Evolutionary conservation across 2,329 filamentous ascomycete genomes (phyloP).

Genomic region (Trichoderma sp.): DNA sequence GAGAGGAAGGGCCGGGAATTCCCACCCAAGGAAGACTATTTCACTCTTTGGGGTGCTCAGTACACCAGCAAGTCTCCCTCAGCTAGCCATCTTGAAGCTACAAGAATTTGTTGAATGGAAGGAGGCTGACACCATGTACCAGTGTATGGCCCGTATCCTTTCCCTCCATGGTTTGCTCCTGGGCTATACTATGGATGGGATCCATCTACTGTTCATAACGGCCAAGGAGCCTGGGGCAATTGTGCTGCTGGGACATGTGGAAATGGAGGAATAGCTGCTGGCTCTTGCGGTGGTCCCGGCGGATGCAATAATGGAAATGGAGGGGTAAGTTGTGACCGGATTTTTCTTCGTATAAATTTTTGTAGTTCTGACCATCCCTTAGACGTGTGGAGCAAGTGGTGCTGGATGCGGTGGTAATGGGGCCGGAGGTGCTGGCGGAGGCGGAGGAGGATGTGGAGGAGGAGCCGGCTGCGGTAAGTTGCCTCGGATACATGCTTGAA

Average conservation of each 20-base stretch:
- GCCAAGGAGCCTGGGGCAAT: conserved; percentile 38
- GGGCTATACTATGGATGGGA: conserved; percentile 46
- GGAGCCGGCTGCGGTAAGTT: conserved; percentile 18
- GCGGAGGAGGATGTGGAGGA: conserved; percentile 27
- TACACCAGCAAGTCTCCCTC: conserved; percentile 37
- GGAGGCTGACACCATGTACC: neutral
- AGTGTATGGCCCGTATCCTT: conserved; percentile 47
- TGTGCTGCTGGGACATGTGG: conserved; percentile 49
- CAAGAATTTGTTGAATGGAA: neutral
- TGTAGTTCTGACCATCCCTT: neutral
- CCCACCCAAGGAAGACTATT: conserved; percentile 48
- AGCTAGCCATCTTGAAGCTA: neutral
- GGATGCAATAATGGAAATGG: conserved; percentile 21
- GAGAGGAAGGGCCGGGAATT: conserved; percentile 47
- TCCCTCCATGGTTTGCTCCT: conserved; percentile 41
- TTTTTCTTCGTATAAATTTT: neutral
- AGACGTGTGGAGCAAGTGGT: conserved; percentile 10
- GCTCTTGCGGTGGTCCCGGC: conserved; percentile 32
- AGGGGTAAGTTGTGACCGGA: neutral
- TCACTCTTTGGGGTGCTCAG: conserved; percentile 52
- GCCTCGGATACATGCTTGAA: neutral
- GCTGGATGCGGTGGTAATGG: conserved; percentile 7
- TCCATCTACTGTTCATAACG: conserved; percentile 34
- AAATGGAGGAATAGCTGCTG: conserved; percentile 39
- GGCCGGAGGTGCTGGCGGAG: conserved; percentile 40